phyloP scores from a whole-genome alignment of 768 basidiomycete species.

The Clitopilus hobsonii region DNA sequence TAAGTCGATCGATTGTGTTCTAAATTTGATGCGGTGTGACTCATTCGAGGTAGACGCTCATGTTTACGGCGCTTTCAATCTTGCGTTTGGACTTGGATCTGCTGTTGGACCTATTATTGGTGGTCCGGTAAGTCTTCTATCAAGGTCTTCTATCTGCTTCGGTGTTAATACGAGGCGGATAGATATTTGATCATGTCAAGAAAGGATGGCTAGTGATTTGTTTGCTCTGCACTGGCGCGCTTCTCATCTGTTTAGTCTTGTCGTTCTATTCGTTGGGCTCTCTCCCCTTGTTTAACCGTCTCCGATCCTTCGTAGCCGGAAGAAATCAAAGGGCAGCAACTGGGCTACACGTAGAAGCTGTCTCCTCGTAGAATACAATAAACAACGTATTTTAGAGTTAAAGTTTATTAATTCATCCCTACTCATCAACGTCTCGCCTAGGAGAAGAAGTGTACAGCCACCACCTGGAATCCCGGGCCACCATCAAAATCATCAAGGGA shows the following conservation, averaged over 20 bases:
- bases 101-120: conserved; percentile 68
- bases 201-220: conserved; percentile 62
- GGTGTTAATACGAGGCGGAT: background rate
- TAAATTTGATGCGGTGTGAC: background rate
- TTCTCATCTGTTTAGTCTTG: conserved; percentile 32
- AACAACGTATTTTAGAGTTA: background rate
- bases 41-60: conserved; percentile 50
- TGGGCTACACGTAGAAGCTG: no score
- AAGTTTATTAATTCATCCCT: background rate
- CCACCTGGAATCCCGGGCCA: background rate
- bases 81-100: conserved; percentile 64
- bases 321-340: no score
- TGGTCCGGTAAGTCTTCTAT: conserved; percentile 44
- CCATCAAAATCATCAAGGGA: background rate
- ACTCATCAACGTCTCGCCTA: background rate
- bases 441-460: conserved; percentile 10
- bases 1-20: conserved; percentile 13
- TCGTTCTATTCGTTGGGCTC: conserved; percentile 46
- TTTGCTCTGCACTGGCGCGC: conserved; percentile 39
- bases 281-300: conserved; percentile 26
- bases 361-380: background rate
- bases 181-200: conserved; percentile 56
- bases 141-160: background rate
- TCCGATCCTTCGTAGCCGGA: conserved; percentile 2
- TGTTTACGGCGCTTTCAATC: conserved; percentile 70